A percentile compares a stretch with the other conserved stretches of the same genome.
Evolutionary conservation across 2,329 filamentous ascomycete species (phyloP).

Genomic region (Alternaria gaisen): DNA sequence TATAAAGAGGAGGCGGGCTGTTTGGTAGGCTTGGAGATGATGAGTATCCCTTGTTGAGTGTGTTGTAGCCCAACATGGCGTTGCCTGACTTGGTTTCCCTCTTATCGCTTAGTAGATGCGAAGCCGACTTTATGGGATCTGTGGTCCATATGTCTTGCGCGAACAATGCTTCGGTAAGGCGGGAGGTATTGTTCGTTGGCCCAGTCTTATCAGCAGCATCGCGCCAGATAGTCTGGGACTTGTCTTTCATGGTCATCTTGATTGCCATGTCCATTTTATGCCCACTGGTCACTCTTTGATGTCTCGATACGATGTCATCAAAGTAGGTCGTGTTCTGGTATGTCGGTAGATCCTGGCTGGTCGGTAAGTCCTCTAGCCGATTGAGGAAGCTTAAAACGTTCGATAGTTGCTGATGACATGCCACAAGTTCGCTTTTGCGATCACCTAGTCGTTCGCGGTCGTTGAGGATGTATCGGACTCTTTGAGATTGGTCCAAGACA

Average conservation of each 20-base stretch:
- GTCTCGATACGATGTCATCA: slow-evolving; percentile 8
- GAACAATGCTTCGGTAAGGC: background rate
- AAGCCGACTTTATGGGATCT: background rate
- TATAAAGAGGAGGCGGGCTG: slow-evolving; percentile 14
- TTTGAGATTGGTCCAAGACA: slow-evolving; percentile 28
- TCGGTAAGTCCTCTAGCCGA: slow-evolving; percentile 24
- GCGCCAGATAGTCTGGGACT: background rate
- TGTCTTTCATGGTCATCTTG: background rate
- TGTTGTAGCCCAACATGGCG: background rate
- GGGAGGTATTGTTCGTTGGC: background rate
- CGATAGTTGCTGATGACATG: slow-evolving; percentile 39
- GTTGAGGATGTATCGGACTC: slow-evolving; percentile 32
- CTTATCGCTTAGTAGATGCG: background rate
- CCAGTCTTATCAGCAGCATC: background rate
- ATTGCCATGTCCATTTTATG: background rate
- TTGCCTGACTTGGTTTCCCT: background rate
- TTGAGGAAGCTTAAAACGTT: slow-evolving; percentile 30
- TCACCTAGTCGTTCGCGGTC: slow-evolving; percentile 36
- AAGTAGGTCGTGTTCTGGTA: slow-evolving; percentile 15
- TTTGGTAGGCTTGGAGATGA: background rate
- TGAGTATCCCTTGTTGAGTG: background rate
- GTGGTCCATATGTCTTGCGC: background rate
- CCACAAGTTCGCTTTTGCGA: slow-evolving; percentile 28
- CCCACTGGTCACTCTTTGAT: too few relatives aligned
- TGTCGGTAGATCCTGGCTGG: background rate